These are phyloP conservation scores for Meira nashicola DNA, from an alignment of 1,284 basidiomycete genomes.

Conservation along the genomic window DNA sequence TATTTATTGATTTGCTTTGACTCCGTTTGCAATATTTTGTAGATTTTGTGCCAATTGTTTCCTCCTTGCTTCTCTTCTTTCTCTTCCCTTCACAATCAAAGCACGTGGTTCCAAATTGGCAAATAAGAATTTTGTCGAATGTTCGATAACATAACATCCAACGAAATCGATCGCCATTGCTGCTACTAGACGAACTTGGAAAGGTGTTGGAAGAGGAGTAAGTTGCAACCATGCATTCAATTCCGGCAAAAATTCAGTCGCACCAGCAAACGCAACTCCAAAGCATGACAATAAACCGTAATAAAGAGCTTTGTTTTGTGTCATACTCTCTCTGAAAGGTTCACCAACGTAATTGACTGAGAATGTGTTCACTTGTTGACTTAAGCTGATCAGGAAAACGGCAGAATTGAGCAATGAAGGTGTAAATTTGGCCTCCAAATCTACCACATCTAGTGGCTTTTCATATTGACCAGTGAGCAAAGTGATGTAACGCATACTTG, in stretches of 20 bases:
- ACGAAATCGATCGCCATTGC: conserved; percentile 83
- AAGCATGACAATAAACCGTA: conserved; percentile 42
- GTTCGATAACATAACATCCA: conserved; percentile 80
- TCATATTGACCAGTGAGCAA: conserved; percentile 30
- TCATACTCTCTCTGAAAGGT: conserved; percentile 45
- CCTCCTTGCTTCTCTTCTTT: conserved; percentile 28
- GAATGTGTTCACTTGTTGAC: conserved; percentile 36
- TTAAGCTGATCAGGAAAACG: conserved; percentile 44
- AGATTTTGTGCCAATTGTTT: conserved; percentile 19
- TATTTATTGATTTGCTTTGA: background rate
- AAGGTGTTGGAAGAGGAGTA: conserved; percentile 75
- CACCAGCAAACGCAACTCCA: conserved; percentile 38
- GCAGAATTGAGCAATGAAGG: conserved; percentile 50
- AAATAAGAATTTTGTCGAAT: conserved; percentile 76
- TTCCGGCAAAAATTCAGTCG: conserved; percentile 80
- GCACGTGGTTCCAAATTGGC: conserved; percentile 79
- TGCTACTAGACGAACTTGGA: conserved; percentile 53
- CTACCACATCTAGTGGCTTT: conserved; percentile 32
- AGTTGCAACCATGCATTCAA: conserved; percentile 94
- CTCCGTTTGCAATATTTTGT: conserved; percentile 2
- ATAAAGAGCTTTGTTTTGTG: conserved; percentile 46
- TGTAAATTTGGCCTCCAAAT: conserved; percentile 48
- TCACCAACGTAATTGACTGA: conserved; percentile 50
- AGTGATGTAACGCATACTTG: conserved; percentile 46
- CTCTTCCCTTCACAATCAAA: conserved; percentile 63